Evolutionary conservation across 495 filamentous ascomycete species (phyloP).

Genomic region (Cercophora samala): DNA sequence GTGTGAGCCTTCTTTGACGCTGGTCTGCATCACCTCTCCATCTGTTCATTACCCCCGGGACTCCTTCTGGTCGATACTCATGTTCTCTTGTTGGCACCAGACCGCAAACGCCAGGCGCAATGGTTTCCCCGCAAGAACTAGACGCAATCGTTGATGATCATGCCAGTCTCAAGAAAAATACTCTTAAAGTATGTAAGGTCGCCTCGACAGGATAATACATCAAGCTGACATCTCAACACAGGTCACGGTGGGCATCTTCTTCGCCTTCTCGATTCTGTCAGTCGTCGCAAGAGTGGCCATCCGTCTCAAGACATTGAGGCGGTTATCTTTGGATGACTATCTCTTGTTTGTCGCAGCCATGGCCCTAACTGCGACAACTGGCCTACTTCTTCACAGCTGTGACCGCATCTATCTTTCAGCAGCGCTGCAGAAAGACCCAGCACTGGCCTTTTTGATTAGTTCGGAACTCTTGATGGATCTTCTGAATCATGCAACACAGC

Average conservation of each 20-base stretch:
- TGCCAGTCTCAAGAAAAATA: neutral
- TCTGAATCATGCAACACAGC: slow-evolving; percentile 9
- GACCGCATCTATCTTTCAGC: slow-evolving; percentile 19
- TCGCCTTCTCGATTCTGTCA: slow-evolving; percentile 13
- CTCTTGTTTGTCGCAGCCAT: slow-evolving; percentile 20
- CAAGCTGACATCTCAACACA: slow-evolving; percentile 13
- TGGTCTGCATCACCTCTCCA: neutral
- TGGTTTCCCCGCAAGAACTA: slow-evolving; percentile 2
- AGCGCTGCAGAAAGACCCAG: slow-evolving; percentile 16
- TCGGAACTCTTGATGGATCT: slow-evolving; percentile 15
- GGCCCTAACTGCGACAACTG: slow-evolving; percentile 15
- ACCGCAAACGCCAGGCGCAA: neutral
- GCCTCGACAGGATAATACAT: neutral
- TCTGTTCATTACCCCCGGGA: neutral
- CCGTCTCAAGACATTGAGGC: slow-evolving; percentile 21
- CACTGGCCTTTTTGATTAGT: slow-evolving; percentile 3
- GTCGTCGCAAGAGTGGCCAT: slow-evolving; percentile 17
- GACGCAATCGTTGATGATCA: neutral
- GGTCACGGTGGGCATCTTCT: slow-evolving; percentile 30
- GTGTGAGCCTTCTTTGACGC: neutral
- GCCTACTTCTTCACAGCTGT: slow-evolving; percentile 17
- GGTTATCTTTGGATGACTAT: slow-evolving; percentile 18
- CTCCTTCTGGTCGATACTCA: neutral
- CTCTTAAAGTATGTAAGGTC: neutral
- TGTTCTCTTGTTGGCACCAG: neutral